These are phyloP conservation scores for Aciculosporium take DNA, from an alignment of 2,329 filamentous ascomycete genomes.

Conservation along the genomic window DNA sequence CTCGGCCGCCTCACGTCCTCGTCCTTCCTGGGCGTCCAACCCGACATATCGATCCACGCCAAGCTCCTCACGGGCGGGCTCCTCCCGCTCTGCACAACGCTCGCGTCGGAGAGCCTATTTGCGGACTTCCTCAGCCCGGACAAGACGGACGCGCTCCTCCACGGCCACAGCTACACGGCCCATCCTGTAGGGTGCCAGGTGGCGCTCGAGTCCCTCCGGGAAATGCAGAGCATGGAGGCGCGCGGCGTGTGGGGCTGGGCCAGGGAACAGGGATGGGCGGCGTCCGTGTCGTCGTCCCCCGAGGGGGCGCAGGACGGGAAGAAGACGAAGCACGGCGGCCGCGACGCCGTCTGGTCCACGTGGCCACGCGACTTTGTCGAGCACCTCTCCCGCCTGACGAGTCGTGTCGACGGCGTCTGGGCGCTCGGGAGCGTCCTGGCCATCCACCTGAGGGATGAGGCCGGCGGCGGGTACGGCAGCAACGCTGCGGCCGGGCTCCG, in stretches of 20 bases:
- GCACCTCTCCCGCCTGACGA: conserved; percentile 37
- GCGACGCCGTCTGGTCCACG: conserved; percentile 51
- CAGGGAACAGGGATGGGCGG: conserved; percentile 29
- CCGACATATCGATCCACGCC: conserved; percentile 69
- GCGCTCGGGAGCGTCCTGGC: conserved; percentile 63
- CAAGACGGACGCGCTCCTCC: conserved; percentile 66
- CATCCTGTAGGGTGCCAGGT: conserved; percentile 72
- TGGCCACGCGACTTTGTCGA: conserved; percentile 51
- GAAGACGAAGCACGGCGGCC: background rate
- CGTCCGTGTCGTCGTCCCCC: too few relatives aligned
- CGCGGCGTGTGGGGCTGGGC: conserved; percentile 42
- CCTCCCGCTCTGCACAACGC: conserved; percentile 61
- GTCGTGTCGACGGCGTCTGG: conserved; percentile 49
- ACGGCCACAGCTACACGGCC: conserved; percentile 79
- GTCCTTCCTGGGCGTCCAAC: conserved; percentile 51
- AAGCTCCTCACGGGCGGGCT: conserved; percentile 74
- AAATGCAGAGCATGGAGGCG: conserved; percentile 44
- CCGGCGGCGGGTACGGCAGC: conserved; percentile 32
- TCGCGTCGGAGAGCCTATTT: conserved; percentile 63
- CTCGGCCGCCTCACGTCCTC: conserved; percentile 59
- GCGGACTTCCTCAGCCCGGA: conserved; percentile 54
- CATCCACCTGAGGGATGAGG: conserved; percentile 35
- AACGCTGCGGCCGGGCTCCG: conserved; percentile 30
- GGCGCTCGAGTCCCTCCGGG: conserved; percentile 49
- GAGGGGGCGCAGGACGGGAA: background rate